Evolutionary conservation across 805 yeast genomes (phyloP).

Genomic region (Hanseniaspora thailandica): DNA sequence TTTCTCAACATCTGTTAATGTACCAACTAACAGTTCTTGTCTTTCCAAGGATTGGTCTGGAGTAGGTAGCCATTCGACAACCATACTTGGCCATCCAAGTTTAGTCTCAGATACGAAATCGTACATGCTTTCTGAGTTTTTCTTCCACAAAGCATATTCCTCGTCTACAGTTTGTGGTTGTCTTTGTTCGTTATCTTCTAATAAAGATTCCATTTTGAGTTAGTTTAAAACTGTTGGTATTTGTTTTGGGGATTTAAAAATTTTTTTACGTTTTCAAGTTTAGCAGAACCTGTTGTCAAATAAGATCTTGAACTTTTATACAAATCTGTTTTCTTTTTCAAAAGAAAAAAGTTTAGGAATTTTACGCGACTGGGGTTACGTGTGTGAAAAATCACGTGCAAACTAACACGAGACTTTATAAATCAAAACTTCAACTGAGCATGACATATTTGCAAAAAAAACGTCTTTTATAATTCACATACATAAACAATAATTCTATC

Average conservation of each 20-base stretch:
- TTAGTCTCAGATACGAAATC: constrained; percentile 74
- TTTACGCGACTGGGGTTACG: neutral
- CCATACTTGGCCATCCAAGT: constrained; percentile 69
- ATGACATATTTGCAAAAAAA: no score
- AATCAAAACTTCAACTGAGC: no score
- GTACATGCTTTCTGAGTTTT: constrained; percentile 71
- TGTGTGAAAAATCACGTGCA: neutral
- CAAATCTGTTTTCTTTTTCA: no score
- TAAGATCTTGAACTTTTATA: no score
- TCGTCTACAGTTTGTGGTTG: constrained; percentile 31
- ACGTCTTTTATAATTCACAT: no score
- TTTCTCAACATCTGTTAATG: constrained; percentile 24
- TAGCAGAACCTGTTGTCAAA: no score
- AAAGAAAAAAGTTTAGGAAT: no score
- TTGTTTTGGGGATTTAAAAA: no score
- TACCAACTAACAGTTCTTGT: constrained; percentile 51
- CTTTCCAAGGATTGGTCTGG: constrained; percentile 25
- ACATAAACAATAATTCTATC: constrained; percentile 26
- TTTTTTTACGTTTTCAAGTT: no score
- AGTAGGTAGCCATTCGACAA: constrained; percentile 65
- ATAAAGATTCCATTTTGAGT: constrained; percentile 10
- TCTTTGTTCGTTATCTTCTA: constrained; percentile 19
- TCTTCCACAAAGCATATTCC: constrained; percentile 70
- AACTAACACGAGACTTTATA: no score
- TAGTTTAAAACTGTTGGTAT: no score